Evolutionary conservation across 495 filamentous ascomycete species (phyloP).

Genomic region (Aspergillus asperescens): DNA sequence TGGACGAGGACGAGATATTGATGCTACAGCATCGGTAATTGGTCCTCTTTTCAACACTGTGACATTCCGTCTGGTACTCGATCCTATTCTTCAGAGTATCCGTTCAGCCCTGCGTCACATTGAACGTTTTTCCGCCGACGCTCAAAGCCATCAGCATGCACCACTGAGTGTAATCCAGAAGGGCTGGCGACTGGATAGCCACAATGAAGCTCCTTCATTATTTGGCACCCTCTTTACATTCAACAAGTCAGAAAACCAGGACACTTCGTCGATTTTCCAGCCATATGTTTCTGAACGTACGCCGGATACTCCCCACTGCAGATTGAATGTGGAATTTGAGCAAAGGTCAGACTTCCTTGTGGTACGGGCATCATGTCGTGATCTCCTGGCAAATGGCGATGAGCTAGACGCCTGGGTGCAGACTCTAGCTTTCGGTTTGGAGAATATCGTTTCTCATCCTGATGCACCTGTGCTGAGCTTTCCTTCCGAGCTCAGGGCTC

Average conservation of each 20-base stretch:
- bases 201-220: slow-evolving; percentile 9
- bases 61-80: slow-evolving; percentile 48
- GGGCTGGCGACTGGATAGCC: slow-evolving; percentile 14
- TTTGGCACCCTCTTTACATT: slow-evolving; percentile 58
- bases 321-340: slow-evolving; percentile 62
- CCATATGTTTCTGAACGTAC: background rate
- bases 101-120: slow-evolving; percentile 4
- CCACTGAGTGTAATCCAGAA: slow-evolving; percentile 22
- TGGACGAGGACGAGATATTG: slow-evolving; percentile 1
- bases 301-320: slow-evolving; percentile 43
- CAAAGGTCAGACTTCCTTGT: slow-evolving; percentile 30
- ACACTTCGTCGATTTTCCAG: background rate
- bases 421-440: background rate
- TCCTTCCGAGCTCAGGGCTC: background rate
- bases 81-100: slow-evolving; percentile 7
- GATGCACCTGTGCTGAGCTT: background rate
- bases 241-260: slow-evolving; percentile 36
- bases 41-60: slow-evolving; percentile 80
- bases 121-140: slow-evolving; percentile 18
- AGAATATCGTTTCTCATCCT: background rate
- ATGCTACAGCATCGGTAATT: slow-evolving; percentile 35
- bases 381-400: background rate
- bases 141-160: slow-evolving; percentile 24
- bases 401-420: background rate
- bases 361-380: slow-evolving; percentile 1